Percentiles rank a stretch among this genome's conserved stretches.
phyloP scores from a whole-genome alignment of 805 yeast genomes.

The Yarrowia yakushimensis region DNA sequence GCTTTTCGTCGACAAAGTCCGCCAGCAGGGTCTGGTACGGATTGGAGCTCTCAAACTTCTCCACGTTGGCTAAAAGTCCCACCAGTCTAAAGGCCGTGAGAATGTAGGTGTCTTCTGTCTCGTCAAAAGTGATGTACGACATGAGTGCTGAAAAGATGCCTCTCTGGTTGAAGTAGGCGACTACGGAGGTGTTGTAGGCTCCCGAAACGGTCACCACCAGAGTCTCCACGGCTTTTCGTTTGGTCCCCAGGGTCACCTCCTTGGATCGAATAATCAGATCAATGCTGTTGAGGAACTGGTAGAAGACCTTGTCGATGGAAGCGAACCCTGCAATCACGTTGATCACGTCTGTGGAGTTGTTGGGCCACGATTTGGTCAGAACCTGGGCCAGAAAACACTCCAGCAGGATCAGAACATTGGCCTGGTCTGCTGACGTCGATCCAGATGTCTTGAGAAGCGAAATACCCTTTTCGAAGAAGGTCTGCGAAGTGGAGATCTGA shows the following conservation, averaged over 20 bases:
- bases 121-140: constrained; percentile 34
- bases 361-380: constrained; percentile 33
- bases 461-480: constrained; percentile 32
- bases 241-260: constrained; percentile 26
- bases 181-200: constrained; percentile 37
- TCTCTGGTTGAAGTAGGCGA: constrained; percentile 37
- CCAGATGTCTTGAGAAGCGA: constrained; percentile 28
- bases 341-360: constrained; percentile 35
- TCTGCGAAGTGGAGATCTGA: constrained; percentile 26
- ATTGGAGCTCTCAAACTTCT: constrained; percentile 39
- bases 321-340: constrained; percentile 40
- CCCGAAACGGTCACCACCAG: constrained; percentile 36
- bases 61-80: constrained; percentile 41
- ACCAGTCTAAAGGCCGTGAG: constrained; percentile 40
- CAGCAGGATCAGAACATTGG: constrained; percentile 30
- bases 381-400: constrained; percentile 34
- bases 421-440: constrained; percentile 29
- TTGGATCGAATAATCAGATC: constrained; percentile 32
- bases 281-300: constrained; percentile 34
- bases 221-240: constrained; percentile 35
- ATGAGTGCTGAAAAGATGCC: constrained; percentile 41
- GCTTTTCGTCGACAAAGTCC: constrained; percentile 41
- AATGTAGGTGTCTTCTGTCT: constrained; percentile 31
- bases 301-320: constrained; percentile 35
- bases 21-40: constrained; percentile 40